Evolutionary conservation across 1,139 yeast genomes (phyloP).

Genomic region (Tardiomyces depauwii): DNA sequence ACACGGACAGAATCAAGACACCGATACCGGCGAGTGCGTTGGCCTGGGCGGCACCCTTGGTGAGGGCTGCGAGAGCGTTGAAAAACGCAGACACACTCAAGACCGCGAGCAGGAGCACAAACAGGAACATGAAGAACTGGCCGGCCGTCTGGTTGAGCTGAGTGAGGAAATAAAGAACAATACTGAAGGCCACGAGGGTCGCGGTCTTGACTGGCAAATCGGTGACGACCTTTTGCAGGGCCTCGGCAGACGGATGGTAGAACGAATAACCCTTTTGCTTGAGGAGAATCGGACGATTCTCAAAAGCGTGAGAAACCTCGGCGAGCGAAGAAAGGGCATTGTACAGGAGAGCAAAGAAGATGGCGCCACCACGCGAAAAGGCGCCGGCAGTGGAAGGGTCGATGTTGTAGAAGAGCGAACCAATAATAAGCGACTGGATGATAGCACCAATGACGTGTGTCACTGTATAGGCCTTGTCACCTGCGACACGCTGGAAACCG

Average conservation of each 20-base stretch:
- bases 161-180: constrained; percentile 48
- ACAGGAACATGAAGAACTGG: constrained; percentile 45
- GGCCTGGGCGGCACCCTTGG: constrained; percentile 47
- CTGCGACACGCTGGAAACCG: constrained; percentile 44
- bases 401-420: constrained; percentile 44
- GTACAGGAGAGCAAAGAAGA: constrained; percentile 47
- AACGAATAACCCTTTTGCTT: constrained; percentile 54
- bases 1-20: constrained; percentile 42
- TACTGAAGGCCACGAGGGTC: constrained; percentile 34
- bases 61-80: constrained; percentile 47
- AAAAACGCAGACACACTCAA: constrained; percentile 47
- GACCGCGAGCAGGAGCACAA: constrained; percentile 37
- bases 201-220: constrained; percentile 45
- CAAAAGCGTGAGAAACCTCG: constrained; percentile 45
- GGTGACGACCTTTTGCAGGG: constrained; percentile 45
- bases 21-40: constrained; percentile 50
- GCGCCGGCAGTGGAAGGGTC: constrained; percentile 39
- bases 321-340: constrained; percentile 48
- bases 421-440: constrained; percentile 43
- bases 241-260: constrained; percentile 60
- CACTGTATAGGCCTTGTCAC: constrained; percentile 42
- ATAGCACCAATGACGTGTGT: constrained; percentile 40
- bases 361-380: constrained; percentile 44
- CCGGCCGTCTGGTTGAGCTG: constrained; percentile 48
- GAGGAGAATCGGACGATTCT: constrained; percentile 46